A percentile compares a stretch with the other conserved stretches of the same genome.
These are phyloP conservation scores for Cicer chorassanicum DNA, from an alignment of 306 rosid genomes.

Conservation along the genomic window DNA sequence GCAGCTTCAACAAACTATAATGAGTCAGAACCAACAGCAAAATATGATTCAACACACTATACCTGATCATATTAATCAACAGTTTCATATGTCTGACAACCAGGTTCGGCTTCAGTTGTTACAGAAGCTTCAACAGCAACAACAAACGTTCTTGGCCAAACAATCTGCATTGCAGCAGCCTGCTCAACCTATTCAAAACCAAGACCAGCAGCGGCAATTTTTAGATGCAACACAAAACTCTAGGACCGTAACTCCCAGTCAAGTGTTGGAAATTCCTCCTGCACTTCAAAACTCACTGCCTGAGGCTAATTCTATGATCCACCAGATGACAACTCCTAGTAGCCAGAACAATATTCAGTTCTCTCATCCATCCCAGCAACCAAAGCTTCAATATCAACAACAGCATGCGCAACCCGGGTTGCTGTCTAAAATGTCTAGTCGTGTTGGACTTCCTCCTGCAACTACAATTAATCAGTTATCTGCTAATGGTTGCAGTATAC, in stretches of 20 bases:
- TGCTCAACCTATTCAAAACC: slow-evolving; percentile 67
- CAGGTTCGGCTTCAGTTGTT: slow-evolving; percentile 74
- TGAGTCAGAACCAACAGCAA: slow-evolving; percentile 71
- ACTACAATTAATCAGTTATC: slow-evolving; percentile 60
- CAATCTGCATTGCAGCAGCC: slow-evolving; percentile 71
- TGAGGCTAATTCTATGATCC: slow-evolving; percentile 55
- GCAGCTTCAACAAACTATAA: slow-evolving; percentile 59
- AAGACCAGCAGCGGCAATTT: slow-evolving; percentile 76
- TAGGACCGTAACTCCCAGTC: slow-evolving; percentile 54
- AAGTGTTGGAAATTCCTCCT: slow-evolving; percentile 65
- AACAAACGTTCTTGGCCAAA: slow-evolving; percentile 69
- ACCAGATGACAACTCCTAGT: slow-evolving; percentile 60
- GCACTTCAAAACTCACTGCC: slow-evolving; percentile 52
- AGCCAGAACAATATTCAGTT: slow-evolving; percentile 54
- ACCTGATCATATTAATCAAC: slow-evolving; percentile 69
- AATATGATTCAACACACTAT: slow-evolving; percentile 55
- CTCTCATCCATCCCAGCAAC: slow-evolving; percentile 64
- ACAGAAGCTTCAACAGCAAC: slow-evolving; percentile 83
- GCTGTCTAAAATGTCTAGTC: slow-evolving; percentile 63
- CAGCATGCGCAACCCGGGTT: slow-evolving; percentile 49
- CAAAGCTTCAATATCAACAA: slow-evolving; percentile 70
- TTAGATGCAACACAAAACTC: slow-evolving; percentile 70
- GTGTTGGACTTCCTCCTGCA: slow-evolving; percentile 53
- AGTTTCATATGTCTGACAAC: slow-evolving; percentile 71
- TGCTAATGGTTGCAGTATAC: slow-evolving; percentile 54